These are phyloP conservation scores for Diplogelasinospora grovesii DNA, from an alignment of 495 filamentous ascomycete species.

Conservation along the genomic window DNA sequence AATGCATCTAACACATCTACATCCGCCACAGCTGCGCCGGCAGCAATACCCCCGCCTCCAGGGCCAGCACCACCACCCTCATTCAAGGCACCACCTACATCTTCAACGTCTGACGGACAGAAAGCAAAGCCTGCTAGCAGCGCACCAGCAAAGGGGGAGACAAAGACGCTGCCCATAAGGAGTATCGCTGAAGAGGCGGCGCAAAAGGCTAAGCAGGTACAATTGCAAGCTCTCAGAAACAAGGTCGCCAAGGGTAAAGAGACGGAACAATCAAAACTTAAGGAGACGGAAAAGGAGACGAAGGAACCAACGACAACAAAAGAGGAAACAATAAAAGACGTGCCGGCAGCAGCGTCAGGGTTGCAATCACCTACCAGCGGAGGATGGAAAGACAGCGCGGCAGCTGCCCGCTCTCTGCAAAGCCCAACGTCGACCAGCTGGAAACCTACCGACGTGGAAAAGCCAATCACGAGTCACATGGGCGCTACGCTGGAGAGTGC, in stretches of 20 bases:
- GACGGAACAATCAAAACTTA: conserved; percentile 9
- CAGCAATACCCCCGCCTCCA: conserved; percentile 16
- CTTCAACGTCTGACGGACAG: no score
- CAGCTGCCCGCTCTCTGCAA: conserved; percentile 28
- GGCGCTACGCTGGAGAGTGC: conserved; percentile 22
- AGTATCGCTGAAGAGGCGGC: conserved; percentile 68
- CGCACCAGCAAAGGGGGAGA: conserved; percentile 10
- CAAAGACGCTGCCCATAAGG: conserved; percentile 48
- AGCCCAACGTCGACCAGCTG: conserved; percentile 39
- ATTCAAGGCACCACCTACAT: no score
- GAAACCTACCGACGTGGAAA: conserved; percentile 34
- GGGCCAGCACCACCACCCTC: conserved; percentile 1
- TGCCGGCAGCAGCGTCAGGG: conserved; percentile 8
- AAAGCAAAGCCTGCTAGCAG: no score
- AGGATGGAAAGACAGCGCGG: conserved; percentile 21
- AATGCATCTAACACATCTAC: conserved; percentile 18
- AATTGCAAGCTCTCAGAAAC: conserved; percentile 33
- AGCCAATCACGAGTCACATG: conserved; percentile 26
- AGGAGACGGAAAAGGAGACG: background rate
- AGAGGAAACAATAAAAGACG: background rate
- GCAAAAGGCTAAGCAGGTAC: conserved; percentile 50
- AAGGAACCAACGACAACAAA: background rate
- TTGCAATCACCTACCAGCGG: conserved; percentile 34
- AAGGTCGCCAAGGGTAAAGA: conserved; percentile 31
- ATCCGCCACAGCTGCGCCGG: conserved; percentile 18